Conservation (phyloP, 163 green algal species). For the Chloroidium sp. region DNA sequence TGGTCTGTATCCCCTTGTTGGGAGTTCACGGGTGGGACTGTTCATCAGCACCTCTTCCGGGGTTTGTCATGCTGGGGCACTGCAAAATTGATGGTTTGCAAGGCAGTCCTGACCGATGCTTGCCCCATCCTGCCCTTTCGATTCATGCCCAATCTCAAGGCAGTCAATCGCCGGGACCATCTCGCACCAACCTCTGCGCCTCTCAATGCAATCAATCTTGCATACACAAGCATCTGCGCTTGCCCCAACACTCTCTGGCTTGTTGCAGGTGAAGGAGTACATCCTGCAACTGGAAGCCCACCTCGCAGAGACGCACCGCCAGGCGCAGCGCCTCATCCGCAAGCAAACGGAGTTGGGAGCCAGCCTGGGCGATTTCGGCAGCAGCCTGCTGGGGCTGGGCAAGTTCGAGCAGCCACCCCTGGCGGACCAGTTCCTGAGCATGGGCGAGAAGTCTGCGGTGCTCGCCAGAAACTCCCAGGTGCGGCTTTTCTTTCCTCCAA, state of each 20-base stretch:
- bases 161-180: too few species aligned
- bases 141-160: too few species aligned
- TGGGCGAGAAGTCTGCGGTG: slow-evolving; percentile 25
- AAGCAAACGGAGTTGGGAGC: slow-evolving; percentile 63
- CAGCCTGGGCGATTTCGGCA: slow-evolving; percentile 29
- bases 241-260: slow-evolving; percentile 12
- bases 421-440: slow-evolving; percentile 21
- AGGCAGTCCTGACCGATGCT: not conserved
- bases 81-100: not conserved
- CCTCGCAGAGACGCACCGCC: slow-evolving; percentile 69
- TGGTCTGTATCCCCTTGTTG: not conserved
- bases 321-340: slow-evolving; percentile 61
- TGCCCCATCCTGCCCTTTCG: not conserved
- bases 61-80: too few species aligned
- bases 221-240: not conserved
- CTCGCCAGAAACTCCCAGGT: slow-evolving; percentile 12
- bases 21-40: not conserved
- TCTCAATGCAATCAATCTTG: not conserved
- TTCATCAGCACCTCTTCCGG: not conserved
- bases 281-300: slow-evolving; percentile 71
- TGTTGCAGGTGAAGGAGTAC: slow-evolving; percentile 73
- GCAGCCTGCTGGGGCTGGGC: slow-evolving; percentile 23
- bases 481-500: not conserved
- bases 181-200: too few species aligned
- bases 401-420: slow-evolving; percentile 29